Evolutionary conservation across 768 basidiomycete species (phyloP).

Genomic region (Lentinula raphanica): DNA sequence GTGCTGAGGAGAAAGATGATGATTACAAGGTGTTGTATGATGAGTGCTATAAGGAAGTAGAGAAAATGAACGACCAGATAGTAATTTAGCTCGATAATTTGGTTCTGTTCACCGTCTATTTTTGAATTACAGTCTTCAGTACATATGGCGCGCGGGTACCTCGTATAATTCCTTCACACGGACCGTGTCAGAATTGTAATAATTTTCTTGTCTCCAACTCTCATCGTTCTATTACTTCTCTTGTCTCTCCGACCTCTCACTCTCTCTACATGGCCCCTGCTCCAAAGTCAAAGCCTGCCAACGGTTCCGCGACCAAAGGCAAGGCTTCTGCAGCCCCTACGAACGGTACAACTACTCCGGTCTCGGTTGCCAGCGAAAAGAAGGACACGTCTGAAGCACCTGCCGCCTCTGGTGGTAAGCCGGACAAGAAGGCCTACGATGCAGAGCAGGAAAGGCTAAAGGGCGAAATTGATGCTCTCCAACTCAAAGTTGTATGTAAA

Average conservation of each 20-base stretch:
- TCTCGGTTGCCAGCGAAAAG: constrained; percentile 31
- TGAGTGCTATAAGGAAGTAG: constrained; percentile 82
- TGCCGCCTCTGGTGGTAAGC: constrained; percentile 45
- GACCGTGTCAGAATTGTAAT: background rate
- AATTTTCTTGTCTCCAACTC: background rate
- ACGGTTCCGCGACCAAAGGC: constrained; percentile 34
- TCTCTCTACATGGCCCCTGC: constrained; percentile 34
- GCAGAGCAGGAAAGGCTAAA: constrained; percentile 81
- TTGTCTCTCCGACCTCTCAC: constrained; percentile 19
- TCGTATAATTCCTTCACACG: background rate
- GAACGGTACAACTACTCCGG: constrained; percentile 45
- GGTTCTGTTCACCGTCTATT: background rate
- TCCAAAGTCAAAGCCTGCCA: constrained; percentile 47
- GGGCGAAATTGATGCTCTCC: constrained; percentile 76
- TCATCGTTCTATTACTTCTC: background rate
- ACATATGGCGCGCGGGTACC: background rate
- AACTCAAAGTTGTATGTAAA: constrained; percentile 69
- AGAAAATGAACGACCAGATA: constrained; percentile 68
- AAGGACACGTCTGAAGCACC: constrained; percentile 40
- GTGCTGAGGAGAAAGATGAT: constrained; percentile 57
- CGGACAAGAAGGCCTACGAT: constrained; percentile 84
- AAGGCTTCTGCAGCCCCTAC: constrained; percentile 36
- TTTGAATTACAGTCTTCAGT: background rate
- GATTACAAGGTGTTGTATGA: constrained; percentile 86
- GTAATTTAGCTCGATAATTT: constrained; percentile 33